Evolutionary conservation across 805 yeast genomes (phyloP), one percentile per base, ranked within the genome.

Genomic region (Blastobotrys peoriensis): DNA sequence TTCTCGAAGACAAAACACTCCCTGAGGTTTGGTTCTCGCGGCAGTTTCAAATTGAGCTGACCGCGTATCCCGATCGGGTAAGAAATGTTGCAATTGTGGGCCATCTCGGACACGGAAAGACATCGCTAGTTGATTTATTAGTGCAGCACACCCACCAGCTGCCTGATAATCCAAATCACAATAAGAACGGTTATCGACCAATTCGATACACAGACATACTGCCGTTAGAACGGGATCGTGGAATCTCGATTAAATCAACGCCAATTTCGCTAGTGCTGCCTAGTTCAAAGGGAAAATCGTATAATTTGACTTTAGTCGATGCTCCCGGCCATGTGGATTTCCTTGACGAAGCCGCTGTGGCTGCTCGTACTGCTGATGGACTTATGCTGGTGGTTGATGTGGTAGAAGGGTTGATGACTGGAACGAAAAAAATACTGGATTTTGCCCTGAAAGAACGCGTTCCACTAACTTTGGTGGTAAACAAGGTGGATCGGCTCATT

Each of bases 241-340:
- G 88, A 0, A 51, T 86, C 4, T 70, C 94, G 1, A 70, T 86
- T 13, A 80, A 80, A 54, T 42, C 82, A 1, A 65, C 81, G 1
- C 79, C 86, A 0, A 70, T 83, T 51, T 67, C 91, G 0, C 53
- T 86, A 6, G 59, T 89, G 4, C 60, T 82, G 13, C 75, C 74
- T 0, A 77, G 78, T 56, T 49, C 76, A 22, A 64, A 64, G 13
- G 75, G 70, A 1, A 76, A 74, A 49, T 81, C 95, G 0, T 63
- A 67, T 15, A 75, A 77, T 0, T 55, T 81, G 17, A 86, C 83
- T 56, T 49, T 89, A 0, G 52, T 87, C 0, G 99, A 94, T 56
- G 70, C 95, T 0, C 99, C 99, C 0, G 99, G 99, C 0, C 98
- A 93, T 62, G 74, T 76, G 0, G 81, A 87, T 57, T 93, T 93